A percentile compares a stretch with the other conserved stretches of the same genome.
phyloP scores from a whole-genome alignment of 208 protist genomes.

The Lotmaria passim region DNA sequence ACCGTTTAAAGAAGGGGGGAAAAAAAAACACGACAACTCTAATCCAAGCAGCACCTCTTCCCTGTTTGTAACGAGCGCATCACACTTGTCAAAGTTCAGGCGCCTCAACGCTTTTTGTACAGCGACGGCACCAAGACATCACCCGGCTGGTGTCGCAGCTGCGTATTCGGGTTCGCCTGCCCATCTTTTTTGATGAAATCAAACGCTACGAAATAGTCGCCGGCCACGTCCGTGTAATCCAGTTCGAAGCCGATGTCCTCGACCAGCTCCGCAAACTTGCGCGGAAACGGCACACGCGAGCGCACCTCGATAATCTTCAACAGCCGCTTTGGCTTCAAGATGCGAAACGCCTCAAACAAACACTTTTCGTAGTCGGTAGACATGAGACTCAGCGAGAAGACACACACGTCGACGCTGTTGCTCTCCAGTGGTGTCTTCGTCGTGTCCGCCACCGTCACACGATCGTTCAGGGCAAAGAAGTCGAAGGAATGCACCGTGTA shows the following conservation, averaged over 20 bases:
- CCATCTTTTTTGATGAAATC: constrained; percentile 89
- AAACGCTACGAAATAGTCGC: constrained; percentile 93
- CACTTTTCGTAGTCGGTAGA: constrained; percentile 95
- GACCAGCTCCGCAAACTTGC: constrained; percentile 82
- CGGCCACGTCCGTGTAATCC: constrained; percentile 81
- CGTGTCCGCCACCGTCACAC: constrained; percentile 93
- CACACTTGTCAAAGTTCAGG: no score
- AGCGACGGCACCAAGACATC: constrained; percentile 92
- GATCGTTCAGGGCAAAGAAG: constrained; percentile 71
- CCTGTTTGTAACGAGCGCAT: background rate
- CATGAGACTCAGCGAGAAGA: constrained; percentile 96
- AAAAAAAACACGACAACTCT: no score
- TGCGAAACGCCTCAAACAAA: constrained; percentile 91
- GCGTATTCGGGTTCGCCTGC: constrained; percentile 45
- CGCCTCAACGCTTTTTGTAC: constrained; percentile 94
- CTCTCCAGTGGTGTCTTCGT: constrained; percentile 80
- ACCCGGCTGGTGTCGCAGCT: constrained; percentile 52
- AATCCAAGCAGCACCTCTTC: no score
- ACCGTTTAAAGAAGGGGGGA: no score
- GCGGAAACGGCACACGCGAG: constrained; percentile 84
- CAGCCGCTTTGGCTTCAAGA: constrained; percentile 87
- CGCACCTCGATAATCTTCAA: constrained; percentile 95
- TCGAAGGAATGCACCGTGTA: constrained; percentile 97
- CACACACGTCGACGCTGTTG: constrained; percentile 87
- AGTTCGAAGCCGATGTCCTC: constrained; percentile 86